These are phyloP conservation scores for Hypoxylon sp. DNA, from an alignment of 2,329 filamentous ascomycete species.

Conservation along the genomic window DNA sequence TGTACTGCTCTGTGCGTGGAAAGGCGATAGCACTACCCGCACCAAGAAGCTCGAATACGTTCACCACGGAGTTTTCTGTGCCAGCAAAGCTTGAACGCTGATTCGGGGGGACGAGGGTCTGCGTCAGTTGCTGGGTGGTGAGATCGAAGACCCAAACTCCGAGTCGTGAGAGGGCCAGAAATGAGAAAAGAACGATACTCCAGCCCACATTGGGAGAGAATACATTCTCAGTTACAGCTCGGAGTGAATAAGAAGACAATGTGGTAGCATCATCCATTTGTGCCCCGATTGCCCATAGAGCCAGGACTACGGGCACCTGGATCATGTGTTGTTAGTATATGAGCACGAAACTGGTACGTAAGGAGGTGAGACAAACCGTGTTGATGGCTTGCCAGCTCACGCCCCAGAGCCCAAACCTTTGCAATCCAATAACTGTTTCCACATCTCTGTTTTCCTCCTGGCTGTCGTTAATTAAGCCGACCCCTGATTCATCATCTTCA, in stretches of 20 bases:
- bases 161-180: conserved; percentile 53
- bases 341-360: too few relatives aligned
- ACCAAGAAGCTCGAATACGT: conserved; percentile 52
- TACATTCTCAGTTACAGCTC: conserved; percentile 12
- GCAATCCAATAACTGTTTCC: conserved; percentile 46
- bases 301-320: conserved; percentile 49
- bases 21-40: conserved; percentile 49
- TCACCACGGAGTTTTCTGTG: conserved; percentile 52
- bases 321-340: conserved; percentile 8
- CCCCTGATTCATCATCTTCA: conserved; percentile 40
- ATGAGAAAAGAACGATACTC: conserved; percentile 50
- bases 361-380: conserved; percentile 44
- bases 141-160: conserved; percentile 56
- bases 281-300: conserved; percentile 45
- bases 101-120: conserved; percentile 47
- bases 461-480: conserved; percentile 22
- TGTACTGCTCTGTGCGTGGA: conserved; percentile 50
- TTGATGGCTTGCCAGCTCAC: conserved; percentile 52
- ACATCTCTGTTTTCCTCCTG: conserved; percentile 26
- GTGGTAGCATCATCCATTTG: conserved; percentile 27
- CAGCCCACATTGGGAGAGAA: conserved; percentile 38
- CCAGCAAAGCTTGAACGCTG: conserved; percentile 53
- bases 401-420: conserved; percentile 53
- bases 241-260: conserved; percentile 15
- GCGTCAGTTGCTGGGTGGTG: conserved; percentile 55